Evolutionary conservation across 108 stramenopile species (phyloP).

Genomic region (Discostella pseudostelligera): DNA sequence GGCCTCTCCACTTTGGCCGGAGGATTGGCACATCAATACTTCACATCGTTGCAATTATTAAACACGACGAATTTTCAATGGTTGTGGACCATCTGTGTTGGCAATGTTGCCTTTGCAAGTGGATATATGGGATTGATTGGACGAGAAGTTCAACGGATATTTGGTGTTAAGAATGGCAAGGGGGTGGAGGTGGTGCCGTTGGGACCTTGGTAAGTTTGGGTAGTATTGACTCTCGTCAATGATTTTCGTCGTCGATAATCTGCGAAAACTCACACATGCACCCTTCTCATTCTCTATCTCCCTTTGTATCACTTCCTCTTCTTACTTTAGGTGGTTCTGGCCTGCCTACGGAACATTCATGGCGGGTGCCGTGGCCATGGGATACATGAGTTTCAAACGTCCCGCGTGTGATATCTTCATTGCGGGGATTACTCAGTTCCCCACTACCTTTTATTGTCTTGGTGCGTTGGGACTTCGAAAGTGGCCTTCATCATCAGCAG

Average conservation of each 20-base stretch:
- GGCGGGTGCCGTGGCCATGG: constrained; percentile 49
- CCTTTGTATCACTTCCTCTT: neutral
- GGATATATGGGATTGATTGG: constrained; percentile 74
- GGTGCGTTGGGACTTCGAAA: constrained; percentile 20
- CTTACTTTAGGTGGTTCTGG: constrained; percentile 56
- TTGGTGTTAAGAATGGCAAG: constrained; percentile 24
- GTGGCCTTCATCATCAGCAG: neutral
- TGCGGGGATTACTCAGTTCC: constrained; percentile 77
- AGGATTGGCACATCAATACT: constrained; percentile 71
- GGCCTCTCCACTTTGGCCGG: constrained; percentile 63
- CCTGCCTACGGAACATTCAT: constrained; percentile 52
- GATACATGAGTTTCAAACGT: constrained; percentile 72
- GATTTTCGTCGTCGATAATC: too few relatives aligned
- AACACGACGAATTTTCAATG: constrained; percentile 65
- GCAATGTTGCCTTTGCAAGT: constrained; percentile 71
- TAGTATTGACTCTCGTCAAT: too few relatives aligned
- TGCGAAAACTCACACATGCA: too few relatives aligned
- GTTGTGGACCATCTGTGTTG: constrained; percentile 82
- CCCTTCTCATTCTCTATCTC: neutral
- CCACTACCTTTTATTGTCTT: constrained; percentile 63
- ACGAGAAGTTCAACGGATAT: constrained; percentile 47
- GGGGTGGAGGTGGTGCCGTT: constrained; percentile 17
- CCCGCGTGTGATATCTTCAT: constrained; percentile 92
- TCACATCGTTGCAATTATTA: constrained; percentile 30
- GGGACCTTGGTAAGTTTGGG: constrained; percentile 14